phyloP scores from a whole-genome alignment of 495 filamentous ascomycete genomes.

The Penicillium argentinense region DNA sequence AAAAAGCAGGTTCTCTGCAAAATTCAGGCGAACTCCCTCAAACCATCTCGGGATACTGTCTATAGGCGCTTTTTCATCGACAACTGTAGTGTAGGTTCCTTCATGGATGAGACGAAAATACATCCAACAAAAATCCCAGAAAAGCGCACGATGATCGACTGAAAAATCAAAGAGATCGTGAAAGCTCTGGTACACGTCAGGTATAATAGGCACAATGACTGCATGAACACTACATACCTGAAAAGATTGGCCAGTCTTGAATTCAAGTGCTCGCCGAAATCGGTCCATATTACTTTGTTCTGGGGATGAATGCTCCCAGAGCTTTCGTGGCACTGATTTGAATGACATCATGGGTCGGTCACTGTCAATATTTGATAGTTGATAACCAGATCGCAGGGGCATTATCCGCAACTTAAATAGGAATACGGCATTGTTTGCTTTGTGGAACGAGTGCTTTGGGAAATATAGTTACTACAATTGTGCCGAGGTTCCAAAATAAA shows the following conservation, averaged over 20 bases:
- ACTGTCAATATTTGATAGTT: too few species aligned
- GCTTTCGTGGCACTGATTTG: constrained; percentile 33
- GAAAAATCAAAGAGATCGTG: constrained; percentile 66
- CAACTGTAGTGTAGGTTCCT: constrained; percentile 56
- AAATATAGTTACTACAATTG: too few species aligned
- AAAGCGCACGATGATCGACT: constrained; percentile 56
- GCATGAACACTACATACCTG: constrained; percentile 14
- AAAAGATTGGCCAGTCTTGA: constrained; percentile 15
- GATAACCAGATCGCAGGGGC: too few species aligned
- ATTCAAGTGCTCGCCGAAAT: constrained; percentile 44
- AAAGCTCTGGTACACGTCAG: constrained; percentile 35
- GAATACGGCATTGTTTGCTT: too few species aligned
- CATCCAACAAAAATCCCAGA: constrained; percentile 66
- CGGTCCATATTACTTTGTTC: constrained; percentile 60
- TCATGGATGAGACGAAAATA: constrained; percentile 58
- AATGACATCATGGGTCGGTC: too few species aligned
- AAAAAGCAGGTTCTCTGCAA: constrained; percentile 75
- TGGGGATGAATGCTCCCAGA: constrained; percentile 65
- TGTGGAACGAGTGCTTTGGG: too few species aligned
- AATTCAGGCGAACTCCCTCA: constrained; percentile 67
- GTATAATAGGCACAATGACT: background rate
- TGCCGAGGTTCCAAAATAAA: too few species aligned
- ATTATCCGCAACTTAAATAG: too few species aligned
- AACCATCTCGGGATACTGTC: constrained; percentile 65
- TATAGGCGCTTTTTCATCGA: constrained; percentile 67